Percentiles rank a stretch among this genome's conserved stretches.
Evolutionary conservation across 2,329 filamentous ascomycete genomes (phyloP).

Genomic region (Zalaria obscura): DNA sequence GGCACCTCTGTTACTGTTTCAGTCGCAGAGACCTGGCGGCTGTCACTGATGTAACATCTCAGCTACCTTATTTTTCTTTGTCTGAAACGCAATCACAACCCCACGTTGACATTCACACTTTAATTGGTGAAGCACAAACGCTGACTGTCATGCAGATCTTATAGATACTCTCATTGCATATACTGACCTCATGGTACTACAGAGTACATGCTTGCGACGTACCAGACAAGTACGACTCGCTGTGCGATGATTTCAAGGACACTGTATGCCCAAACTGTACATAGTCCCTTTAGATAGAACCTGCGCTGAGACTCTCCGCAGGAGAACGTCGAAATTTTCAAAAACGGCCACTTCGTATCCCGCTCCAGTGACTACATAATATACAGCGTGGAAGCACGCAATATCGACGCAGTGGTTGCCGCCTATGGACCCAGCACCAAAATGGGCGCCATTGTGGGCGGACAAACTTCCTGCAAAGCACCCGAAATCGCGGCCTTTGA

Average conservation of each 20-base stretch:
- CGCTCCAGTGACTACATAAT: conserved; percentile 96
- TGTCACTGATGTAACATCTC: conserved; percentile 98
- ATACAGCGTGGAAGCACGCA: conserved; percentile 92
- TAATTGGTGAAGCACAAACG: neutral
- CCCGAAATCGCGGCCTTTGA: conserved; percentile 93
- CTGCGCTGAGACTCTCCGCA: conserved; percentile 39
- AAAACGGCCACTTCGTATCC: conserved; percentile 91
- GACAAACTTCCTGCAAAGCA: conserved; percentile 95
- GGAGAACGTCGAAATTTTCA: conserved; percentile 71
- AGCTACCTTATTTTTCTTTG: conserved; percentile 88
- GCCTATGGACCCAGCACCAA: conserved; percentile 91
- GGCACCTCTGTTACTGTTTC: conserved; percentile 58
- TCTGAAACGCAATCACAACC: conserved; percentile 50
- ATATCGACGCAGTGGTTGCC: conserved; percentile 75
- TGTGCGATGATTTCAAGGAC: conserved; percentile 70
- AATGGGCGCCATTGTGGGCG: conserved; percentile 85
- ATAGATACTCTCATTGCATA: neutral
- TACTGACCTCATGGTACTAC: conserved; percentile 9
- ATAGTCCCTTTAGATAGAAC: conserved; percentile 17
- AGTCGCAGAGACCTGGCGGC: conserved; percentile 39
- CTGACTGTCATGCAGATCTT: conserved; percentile 7
- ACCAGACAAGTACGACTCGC: conserved; percentile 70
- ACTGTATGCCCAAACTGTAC: conserved; percentile 53
- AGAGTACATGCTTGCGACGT: conserved; percentile 93
- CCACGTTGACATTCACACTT: conserved; percentile 3